Evolutionary conservation across 345 rosid genomes (phyloP).

Genomic region (Eucalyptus globulus): DNA sequence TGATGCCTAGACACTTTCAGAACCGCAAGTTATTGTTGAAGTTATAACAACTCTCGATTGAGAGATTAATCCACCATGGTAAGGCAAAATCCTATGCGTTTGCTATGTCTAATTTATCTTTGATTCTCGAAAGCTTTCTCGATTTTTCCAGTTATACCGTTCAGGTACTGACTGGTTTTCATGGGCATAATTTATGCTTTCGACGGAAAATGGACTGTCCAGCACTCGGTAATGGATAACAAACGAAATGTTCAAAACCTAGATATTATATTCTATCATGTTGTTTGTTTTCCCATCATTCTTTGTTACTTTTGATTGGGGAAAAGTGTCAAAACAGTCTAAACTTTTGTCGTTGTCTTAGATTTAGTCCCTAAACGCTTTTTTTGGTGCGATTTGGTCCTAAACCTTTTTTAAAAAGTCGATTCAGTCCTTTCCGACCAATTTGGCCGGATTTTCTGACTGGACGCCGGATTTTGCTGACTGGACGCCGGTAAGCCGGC

Average conservation of each 20-base stretch:
- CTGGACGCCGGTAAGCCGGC: no score
- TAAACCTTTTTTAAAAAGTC: no score
- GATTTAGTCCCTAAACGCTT: no score
- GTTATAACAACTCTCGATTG: accelerated
- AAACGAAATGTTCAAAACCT: neutral
- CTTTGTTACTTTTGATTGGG: neutral
- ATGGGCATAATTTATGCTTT: neutral
- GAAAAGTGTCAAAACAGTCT: no score
- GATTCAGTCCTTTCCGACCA: no score
- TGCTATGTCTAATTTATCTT: neutral
- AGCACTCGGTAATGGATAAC: neutral
- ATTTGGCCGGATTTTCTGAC: no score
- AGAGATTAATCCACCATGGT: neutral
- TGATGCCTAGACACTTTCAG: neutral
- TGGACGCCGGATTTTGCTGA: no score
- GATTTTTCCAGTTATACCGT: neutral
- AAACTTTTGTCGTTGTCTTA: no score
- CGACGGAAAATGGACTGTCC: neutral
- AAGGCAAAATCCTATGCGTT: neutral
- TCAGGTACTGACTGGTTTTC: neutral
- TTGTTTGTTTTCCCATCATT: neutral
- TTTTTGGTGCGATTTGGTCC: no score
- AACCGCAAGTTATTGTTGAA: neutral
- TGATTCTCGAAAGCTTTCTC: neutral
- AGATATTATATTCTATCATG: no score